Conservation (phyloP, 495 filamentous ascomycete species). For the Usnea hakonensis region DNA sequence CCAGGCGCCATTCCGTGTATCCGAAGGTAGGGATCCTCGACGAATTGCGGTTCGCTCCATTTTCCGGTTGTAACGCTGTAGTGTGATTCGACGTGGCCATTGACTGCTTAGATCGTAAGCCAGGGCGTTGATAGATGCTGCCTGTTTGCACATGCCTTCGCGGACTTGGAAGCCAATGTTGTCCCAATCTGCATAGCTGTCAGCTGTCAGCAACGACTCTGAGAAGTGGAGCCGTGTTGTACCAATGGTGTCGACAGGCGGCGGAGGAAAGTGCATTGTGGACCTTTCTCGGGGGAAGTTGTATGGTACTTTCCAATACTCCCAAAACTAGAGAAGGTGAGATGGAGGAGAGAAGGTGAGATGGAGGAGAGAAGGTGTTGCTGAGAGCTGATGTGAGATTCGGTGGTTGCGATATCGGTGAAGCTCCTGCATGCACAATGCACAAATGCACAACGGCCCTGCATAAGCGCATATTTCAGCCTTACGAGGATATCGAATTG, state of each 20-base stretch:
- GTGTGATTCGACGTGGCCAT: conserved; percentile 69
- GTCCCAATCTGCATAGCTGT: conserved; percentile 82
- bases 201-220: conserved; percentile 1
- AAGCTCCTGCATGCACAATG: conserved; percentile 1
- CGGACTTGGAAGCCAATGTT: conserved; percentile 86
- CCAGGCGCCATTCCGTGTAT: conserved; percentile 87
- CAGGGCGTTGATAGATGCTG: not conserved
- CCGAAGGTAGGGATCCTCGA: conserved; percentile 66
- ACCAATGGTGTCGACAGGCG: conserved; percentile 71
- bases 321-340: not conserved
- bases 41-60: conserved; percentile 69
- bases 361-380: not conserved
- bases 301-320: not conserved
- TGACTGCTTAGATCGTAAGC: conserved; percentile 44
- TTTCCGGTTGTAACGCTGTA: conserved; percentile 59
- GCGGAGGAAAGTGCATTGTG: conserved; percentile 61
- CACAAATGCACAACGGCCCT: not conserved
- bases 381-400: not conserved
- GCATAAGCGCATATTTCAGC: conserved; percentile 5
- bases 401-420: not conserved
- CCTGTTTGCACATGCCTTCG: conserved; percentile 50
- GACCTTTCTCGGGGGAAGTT: not conserved
- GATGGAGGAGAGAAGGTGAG: not conserved
- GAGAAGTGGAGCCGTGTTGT: conserved; percentile 1
- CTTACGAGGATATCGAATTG: not conserved